Conservation (phyloP, 2,329 filamentous ascomycete genomes). For the Colletotrichum tabaci region DNA sequence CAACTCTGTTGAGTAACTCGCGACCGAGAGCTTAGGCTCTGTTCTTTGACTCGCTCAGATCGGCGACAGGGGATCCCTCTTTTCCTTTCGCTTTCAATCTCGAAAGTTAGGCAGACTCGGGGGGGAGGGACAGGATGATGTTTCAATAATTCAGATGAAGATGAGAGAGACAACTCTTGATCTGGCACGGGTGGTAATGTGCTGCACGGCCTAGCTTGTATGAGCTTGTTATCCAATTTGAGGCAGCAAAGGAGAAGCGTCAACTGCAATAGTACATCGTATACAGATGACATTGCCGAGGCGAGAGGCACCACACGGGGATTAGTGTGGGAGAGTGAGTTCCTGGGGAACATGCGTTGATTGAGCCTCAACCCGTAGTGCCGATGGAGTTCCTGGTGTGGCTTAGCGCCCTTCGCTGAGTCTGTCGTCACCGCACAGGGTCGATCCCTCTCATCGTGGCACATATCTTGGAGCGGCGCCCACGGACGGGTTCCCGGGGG, state of each 20-base stretch:
- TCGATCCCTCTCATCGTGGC: conserved; percentile 31
- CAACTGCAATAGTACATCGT: conserved; percentile 1
- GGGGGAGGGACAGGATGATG: conserved; percentile 16
- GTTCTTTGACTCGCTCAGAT: conserved; percentile 27
- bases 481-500: conserved; percentile 24
- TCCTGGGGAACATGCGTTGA: conserved; percentile 26
- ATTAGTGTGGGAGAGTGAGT: conserved; percentile 10
- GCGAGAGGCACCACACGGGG: not conserved
- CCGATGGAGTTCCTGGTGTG: conserved; percentile 29
- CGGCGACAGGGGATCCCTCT: conserved; percentile 26
- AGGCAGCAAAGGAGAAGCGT: conserved; percentile 5
- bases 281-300: not conserved
- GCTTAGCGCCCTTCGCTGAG: conserved; percentile 34
- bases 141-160: conserved; percentile 40
- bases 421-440: conserved; percentile 41
- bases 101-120: conserved; percentile 25
- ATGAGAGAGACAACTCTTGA: not conserved
- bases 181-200: not conserved
- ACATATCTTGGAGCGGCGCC: conserved; percentile 35
- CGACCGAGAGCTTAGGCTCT: conserved; percentile 32
- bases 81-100: not conserved
- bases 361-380: conserved; percentile 41
- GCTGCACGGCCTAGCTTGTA: conserved; percentile 12
- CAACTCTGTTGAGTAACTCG: conserved; percentile 20
- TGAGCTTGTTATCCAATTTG: conserved; percentile 12